phyloP scores from a whole-genome alignment of 176 grass and related monocot species.

The Metroxylon sagu region DNA sequence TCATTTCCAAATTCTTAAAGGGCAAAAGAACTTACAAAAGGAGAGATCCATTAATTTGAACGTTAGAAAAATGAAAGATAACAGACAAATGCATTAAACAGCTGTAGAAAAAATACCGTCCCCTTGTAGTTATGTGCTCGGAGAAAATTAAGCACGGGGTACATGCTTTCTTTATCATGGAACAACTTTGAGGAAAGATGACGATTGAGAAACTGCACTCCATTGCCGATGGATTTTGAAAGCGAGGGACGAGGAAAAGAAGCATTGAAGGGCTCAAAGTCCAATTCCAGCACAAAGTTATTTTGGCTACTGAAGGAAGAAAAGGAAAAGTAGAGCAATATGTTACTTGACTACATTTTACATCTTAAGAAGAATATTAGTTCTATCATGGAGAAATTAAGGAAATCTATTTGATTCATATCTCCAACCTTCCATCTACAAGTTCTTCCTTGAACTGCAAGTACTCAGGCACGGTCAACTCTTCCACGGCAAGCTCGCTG shows the following conservation, averaged over 20 bases:
- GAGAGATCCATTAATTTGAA: no score
- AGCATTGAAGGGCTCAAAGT: constrained; percentile 98
- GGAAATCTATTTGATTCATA: no score
- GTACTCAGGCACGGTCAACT: neutral
- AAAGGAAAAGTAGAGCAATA: constrained; percentile 7
- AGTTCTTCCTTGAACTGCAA: neutral
- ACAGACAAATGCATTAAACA: no score
- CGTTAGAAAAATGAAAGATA: no score
- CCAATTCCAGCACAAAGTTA: constrained; percentile 87
- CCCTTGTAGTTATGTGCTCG: constrained; percentile 80
- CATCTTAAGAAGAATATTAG: no score
- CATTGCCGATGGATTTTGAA: constrained; percentile 96
- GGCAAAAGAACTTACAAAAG: no score
- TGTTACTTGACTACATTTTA: no score
- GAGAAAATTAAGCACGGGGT: constrained; percentile 84
- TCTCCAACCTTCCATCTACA: neutral
- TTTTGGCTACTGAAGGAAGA: constrained; percentile 18
- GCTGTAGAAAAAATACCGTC: constrained; percentile 38
- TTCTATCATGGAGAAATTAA: constrained; percentile 1
- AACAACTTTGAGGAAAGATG: constrained; percentile 99
- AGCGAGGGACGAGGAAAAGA: constrained; percentile 90
- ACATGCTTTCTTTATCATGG: constrained; percentile 94
- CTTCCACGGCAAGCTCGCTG: neutral
- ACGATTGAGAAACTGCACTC: constrained; percentile 93
- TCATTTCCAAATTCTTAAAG: no score